Conservation (phyloP, 2,329 filamentous ascomycete genomes). For the Cadophora sp. region DNA sequence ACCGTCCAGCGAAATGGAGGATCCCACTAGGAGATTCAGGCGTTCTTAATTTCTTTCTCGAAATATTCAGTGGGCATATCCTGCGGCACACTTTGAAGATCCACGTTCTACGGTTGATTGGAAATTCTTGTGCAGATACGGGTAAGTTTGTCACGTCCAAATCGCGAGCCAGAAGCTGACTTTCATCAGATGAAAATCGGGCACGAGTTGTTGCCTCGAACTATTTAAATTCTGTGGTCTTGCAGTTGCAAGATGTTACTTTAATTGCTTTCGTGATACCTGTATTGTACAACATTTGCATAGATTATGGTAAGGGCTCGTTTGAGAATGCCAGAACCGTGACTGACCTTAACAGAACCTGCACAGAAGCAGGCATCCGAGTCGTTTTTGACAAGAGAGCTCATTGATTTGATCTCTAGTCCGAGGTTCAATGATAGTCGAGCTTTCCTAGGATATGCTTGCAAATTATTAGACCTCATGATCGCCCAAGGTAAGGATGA, state of each 20-base stretch:
- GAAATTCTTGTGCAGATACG: slow-evolving; percentile 69
- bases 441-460: slow-evolving; percentile 57
- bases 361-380: slow-evolving; percentile 63
- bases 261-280: slow-evolving; percentile 61
- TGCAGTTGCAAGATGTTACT: slow-evolving; percentile 54
- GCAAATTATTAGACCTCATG: slow-evolving; percentile 63
- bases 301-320: slow-evolving; percentile 64
- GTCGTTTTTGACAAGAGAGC: slow-evolving; percentile 54
- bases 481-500: slow-evolving; percentile 53
- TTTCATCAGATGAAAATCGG: slow-evolving; percentile 60
- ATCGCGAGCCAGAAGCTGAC: slow-evolving; percentile 15
- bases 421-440: slow-evolving; percentile 51
- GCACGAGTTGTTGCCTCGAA: slow-evolving; percentile 58
- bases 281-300: slow-evolving; percentile 66
- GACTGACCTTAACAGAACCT: slow-evolving; percentile 47
- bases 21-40: slow-evolving; percentile 63
- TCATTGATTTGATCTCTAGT: slow-evolving; percentile 57
- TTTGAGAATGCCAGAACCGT: slow-evolving; percentile 28
- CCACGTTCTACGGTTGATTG: slow-evolving; percentile 63
- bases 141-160: slow-evolving; percentile 45
- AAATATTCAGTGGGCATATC: slow-evolving; percentile 49
- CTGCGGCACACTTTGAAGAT: slow-evolving; percentile 54
- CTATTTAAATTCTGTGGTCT: slow-evolving; percentile 55
- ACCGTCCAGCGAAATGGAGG: slow-evolving; percentile 58
- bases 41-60: slow-evolving; percentile 62